Evolutionary conservation across 495 filamentous ascomycete genomes (phyloP), one percentile per base, ranked within the genome.

Genomic region (Polyplosphaeria fusca): DNA sequence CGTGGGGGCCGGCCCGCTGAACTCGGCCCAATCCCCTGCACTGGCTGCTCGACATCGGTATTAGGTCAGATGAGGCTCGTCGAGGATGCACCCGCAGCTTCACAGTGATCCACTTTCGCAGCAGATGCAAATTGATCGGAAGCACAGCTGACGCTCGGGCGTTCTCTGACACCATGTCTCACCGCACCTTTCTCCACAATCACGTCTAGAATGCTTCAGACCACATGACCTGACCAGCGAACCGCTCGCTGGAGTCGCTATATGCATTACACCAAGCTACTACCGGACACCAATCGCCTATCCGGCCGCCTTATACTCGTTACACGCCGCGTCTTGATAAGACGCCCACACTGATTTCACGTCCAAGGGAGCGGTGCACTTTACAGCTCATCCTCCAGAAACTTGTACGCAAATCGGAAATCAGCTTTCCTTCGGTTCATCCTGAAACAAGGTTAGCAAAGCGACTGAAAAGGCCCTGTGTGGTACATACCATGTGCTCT

Each of bases 401-500:
- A 98, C 73, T 95, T 95, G 78, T 98, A 98, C 39, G 88, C 85
- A 69, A 98, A 98, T 73, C 94, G 93, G 76, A 98, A 98, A 70
- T 98, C 93, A 32, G 88, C 90, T 79, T 98, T 98, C 66, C 93
- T 78, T 58, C 93, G 88, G 72, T 97, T 98, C 93, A 98, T 98
- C 93, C 93, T 98, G 68, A 19, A 47, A 46, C n/a, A 53, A 22
- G 50, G 49, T 64, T 57, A 58, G 48, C 19, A 39, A 58, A 30
- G 47, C 4, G 27, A 7, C 39, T 50, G 19, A 35, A 55, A 48
- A 26, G 24, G 18, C 40, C 24, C n/a, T 42, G 58, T 66, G 22
- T n/a, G n/a, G 25, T 28, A 32, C 88, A 72, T 72, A 98, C 93
- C 93, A 98, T 65, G 93, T 98, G 71, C 92, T 96, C 77, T 98